Percentiles rank a stretch among this genome's conserved stretches.
These are phyloP conservation scores for Suhomyces xylopsoci DNA, from an alignment of 805 yeast genomes.

Conservation along the genomic window DNA sequence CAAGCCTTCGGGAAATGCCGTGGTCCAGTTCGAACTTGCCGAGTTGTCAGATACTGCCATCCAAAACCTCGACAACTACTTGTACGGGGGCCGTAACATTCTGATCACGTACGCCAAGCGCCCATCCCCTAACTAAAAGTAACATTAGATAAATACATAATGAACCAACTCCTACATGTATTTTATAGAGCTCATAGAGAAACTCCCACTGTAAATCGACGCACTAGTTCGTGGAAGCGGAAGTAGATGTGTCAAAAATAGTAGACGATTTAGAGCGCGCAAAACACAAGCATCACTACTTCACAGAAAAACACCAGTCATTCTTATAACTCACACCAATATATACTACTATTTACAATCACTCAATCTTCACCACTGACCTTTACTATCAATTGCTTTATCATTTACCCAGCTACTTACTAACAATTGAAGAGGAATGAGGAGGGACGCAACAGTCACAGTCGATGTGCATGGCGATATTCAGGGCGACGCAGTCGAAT, in stretches of 20 bases:
- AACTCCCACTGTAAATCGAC: too few relatives aligned
- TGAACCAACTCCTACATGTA: too few relatives aligned
- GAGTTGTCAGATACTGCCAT: constrained; percentile 75
- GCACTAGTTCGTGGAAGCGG: not conserved
- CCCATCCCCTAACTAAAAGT: constrained; percentile 2
- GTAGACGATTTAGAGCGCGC: not conserved
- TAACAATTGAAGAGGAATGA: not conserved
- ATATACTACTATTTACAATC: not conserved
- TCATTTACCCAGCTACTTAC: not conserved
- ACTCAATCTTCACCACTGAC: too few relatives aligned
- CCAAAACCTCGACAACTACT: constrained; percentile 69
- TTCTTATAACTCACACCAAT: not conserved
- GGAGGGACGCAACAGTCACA: not conserved
- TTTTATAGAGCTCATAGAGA: too few relatives aligned
- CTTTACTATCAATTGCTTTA: too few relatives aligned
- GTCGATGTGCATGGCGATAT: not conserved
- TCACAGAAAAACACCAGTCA: not conserved
- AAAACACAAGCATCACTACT: not conserved
- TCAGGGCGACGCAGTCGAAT: not conserved
- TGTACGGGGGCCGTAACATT: constrained; percentile 78
- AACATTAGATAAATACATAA: not conserved
- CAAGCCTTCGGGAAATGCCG: constrained; percentile 79
- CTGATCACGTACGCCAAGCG: constrained; percentile 62
- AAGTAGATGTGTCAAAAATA: too few relatives aligned
- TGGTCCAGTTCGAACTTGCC: constrained; percentile 66